These are phyloP conservation scores for Kluyveromyces sp. DNA, from an alignment of 1,139 yeast genomes.

Conservation along the genomic window DNA sequence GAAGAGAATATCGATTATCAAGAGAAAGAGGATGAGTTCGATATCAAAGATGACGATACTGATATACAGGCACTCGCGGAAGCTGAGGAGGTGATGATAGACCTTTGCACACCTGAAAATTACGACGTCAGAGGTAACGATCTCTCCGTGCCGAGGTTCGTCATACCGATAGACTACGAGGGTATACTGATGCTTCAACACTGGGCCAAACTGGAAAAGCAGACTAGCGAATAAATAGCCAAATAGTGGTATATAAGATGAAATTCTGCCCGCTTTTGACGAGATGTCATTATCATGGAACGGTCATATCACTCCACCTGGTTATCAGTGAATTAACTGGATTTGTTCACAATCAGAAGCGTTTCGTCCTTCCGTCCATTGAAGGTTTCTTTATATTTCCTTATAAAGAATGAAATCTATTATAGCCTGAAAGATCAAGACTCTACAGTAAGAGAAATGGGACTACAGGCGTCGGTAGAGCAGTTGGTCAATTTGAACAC, in stretches of 20 bases:
- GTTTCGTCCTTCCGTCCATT: neutral
- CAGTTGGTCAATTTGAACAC: neutral
- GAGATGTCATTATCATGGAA: no score
- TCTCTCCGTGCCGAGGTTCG: conserved; percentile 18
- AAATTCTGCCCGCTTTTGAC: neutral
- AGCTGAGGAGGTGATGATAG: conserved; percentile 65
- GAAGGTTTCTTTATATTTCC: neutral
- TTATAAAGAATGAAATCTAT: neutral
- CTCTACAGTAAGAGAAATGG: no score
- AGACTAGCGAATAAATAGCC: neutral
- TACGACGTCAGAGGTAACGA: conserved; percentile 59
- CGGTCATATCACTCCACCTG: no score
- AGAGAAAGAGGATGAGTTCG: conserved; percentile 91
- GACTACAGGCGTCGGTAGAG: no score
- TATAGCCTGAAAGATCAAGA: no score
- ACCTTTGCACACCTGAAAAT: conserved; percentile 55
- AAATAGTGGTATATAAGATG: neutral
- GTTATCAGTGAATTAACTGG: no score
- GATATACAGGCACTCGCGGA: conserved; percentile 53
- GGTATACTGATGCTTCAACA: conserved; percentile 24
- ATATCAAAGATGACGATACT: conserved; percentile 59
- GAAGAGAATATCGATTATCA: conserved; percentile 87
- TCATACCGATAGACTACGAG: conserved; percentile 30
- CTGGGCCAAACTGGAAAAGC: conserved; percentile 4
- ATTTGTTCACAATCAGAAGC: neutral